Evolutionary conservation across 176 grass and related monocot genomes (phyloP).

Genomic region (Musa troglodytarum): DNA sequence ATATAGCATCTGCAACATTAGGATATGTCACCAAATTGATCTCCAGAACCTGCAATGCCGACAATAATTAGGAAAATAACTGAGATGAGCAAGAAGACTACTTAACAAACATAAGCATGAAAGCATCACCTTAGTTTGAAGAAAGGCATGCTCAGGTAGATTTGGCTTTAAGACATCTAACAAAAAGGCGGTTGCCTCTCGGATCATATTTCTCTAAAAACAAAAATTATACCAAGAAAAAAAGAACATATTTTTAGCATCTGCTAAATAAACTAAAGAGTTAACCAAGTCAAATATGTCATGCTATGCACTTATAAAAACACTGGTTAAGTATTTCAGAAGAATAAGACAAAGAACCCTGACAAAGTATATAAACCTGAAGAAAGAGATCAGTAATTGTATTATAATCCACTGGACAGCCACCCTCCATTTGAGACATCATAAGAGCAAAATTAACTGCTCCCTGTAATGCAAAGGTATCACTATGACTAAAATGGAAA

Average conservation of each 20-base stretch:
- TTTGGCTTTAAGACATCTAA: conserved; percentile 95
- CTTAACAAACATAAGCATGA: background rate
- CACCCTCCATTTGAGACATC: conserved; percentile 99
- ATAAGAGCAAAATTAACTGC: conserved; percentile 97
- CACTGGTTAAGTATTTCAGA: too few relatives aligned
- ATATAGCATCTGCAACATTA: conserved; percentile 97
- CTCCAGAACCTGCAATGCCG: conserved; percentile 75
- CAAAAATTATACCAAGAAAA: too few relatives aligned
- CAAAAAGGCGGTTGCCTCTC: conserved; percentile 89
- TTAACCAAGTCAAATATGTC: too few relatives aligned
- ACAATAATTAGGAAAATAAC: conserved; percentile 1
- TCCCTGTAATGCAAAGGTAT: conserved; percentile 29
- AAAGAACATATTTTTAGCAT: too few relatives aligned
- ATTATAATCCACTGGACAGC: conserved; percentile 89
- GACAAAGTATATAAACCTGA: conserved; percentile 47
- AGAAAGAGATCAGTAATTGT: conserved; percentile 96
- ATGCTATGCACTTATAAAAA: too few relatives aligned
- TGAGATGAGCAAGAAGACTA: background rate
- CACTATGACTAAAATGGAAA: too few relatives aligned
- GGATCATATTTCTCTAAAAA: conserved; percentile 72
- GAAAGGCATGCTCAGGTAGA: conserved; percentile 84
- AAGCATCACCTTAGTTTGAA: conserved; percentile 66
- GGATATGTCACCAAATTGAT: conserved; percentile 97
- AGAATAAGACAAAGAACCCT: too few relatives aligned
- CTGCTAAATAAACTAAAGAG: too few relatives aligned